Base-by-base conservation (phyloP, 345 rosid genomes). In the Diplotaxis tenuifolia region DNA sequence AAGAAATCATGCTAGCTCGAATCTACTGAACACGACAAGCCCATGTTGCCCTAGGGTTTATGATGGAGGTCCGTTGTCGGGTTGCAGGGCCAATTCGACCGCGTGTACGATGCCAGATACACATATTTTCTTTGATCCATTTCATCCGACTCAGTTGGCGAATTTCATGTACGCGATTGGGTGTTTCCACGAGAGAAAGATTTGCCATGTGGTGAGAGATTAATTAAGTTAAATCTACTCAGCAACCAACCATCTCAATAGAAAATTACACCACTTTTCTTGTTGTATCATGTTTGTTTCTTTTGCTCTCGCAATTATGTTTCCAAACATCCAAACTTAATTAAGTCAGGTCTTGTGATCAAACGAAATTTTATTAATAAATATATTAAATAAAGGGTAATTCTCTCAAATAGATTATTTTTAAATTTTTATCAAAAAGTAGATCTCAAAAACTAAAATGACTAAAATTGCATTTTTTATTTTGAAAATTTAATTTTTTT, bases 31-130 rank as follows among this genome's bases (percentile, higher is more conserved):
- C 71, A 7, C 29, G 10, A 70, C 20, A 63, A 70, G 69, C 42
- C 79, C 79, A 0, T 76, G 75, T 55, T 76, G 79, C 58, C 79
- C 79, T 70, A 23, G 2, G 2, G 71, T 29, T 45, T 76, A 76
- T 45, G 42, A 76, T 70, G 75, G 79, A 45, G 55, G 47, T 40
- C 4, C 2, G 32, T 18, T 15, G 9, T 15, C 67, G 53, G 31
- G 4, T 67, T 74, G 72, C 31, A 21, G 0, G 14, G 54, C 54
- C 6, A 0, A 6, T 14, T 34, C 72, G 4, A 19, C 0, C 1
- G 3, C 29, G 7, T 73, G 78, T 25, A 32, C 58, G 45, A 22
- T 0, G 7, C 67, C 72, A 7, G 67, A 74, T 0, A 22, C 9
- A 9, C 28, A 67, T 47, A 25, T 76, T 6, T 74, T 67, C 73